A percentile compares a stretch with the other conserved stretches of the same genome.
Evolutionary conservation across 2,329 filamentous ascomycete species (phyloP).

Genomic region (Xylogone sp.): DNA sequence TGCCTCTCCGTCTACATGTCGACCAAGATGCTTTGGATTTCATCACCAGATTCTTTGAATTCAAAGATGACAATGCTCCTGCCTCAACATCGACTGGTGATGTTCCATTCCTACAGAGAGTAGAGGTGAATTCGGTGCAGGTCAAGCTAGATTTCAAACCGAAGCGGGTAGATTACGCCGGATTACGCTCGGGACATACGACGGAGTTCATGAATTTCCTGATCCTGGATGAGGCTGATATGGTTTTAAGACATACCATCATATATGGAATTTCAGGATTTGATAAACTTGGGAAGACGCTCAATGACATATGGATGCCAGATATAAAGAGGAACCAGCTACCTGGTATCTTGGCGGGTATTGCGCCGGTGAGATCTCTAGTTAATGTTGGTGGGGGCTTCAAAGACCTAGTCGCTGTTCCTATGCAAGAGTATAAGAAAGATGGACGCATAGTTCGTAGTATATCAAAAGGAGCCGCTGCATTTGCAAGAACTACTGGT

Average conservation of each 20-base stretch:
- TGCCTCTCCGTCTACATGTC: conserved; percentile 87
- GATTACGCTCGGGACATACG: conserved; percentile 86
- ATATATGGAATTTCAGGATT: conserved; percentile 91
- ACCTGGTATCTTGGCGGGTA: conserved; percentile 79
- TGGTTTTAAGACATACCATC: conserved; percentile 84
- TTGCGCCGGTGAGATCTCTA: conserved; percentile 84
- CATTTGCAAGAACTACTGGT: conserved; percentile 90
- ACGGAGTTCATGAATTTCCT: conserved; percentile 99
- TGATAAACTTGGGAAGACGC: conserved; percentile 79
- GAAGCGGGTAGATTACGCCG: conserved; percentile 94
- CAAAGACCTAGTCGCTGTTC: conserved; percentile 81
- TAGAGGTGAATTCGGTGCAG: conserved; percentile 79
- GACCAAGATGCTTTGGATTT: conserved; percentile 98
- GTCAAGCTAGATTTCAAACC: conserved; percentile 96
- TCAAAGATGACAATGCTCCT: conserved; percentile 72
- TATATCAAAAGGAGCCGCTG: conserved; percentile 83
- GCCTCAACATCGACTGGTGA: conserved; percentile 61
- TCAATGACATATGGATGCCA: conserved; percentile 96
- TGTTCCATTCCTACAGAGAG: conserved; percentile 81
- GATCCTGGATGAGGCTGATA: conserved; percentile 81
- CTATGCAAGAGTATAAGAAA: conserved; percentile 88
- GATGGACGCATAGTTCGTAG: conserved; percentile 90
- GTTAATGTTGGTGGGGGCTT: conserved; percentile 90
- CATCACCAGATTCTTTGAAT: conserved; percentile 95
- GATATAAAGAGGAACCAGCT: conserved; percentile 89